Evolutionary conservation across 495 filamentous ascomycete species (phyloP).

Genomic region (Xylaria flabelliformis): DNA sequence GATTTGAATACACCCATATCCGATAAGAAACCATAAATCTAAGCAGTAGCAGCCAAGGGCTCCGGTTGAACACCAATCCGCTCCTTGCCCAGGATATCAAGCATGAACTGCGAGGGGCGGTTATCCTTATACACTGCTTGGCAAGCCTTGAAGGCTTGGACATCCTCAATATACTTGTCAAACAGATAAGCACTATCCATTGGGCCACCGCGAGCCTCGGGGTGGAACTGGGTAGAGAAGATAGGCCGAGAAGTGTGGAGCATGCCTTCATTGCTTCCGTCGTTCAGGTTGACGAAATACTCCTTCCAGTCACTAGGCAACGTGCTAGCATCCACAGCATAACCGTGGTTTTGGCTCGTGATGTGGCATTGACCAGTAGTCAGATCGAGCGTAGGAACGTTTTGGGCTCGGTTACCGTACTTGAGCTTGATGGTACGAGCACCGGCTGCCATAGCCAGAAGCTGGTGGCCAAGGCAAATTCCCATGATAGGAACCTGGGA

Average conservation of each 20-base stretch:
- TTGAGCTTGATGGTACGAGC: slow-evolving; percentile 91
- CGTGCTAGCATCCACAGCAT: slow-evolving; percentile 88
- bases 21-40: slow-evolving; percentile 16
- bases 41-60: slow-evolving; percentile 52
- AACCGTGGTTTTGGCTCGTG: slow-evolving; percentile 97
- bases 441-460: slow-evolving; percentile 81
- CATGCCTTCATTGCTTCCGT: slow-evolving; percentile 94
- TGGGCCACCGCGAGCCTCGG: slow-evolving; percentile 95
- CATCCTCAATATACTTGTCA: slow-evolving; percentile 91
- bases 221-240: slow-evolving; percentile 98
- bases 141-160: slow-evolving; percentile 83
- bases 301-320: slow-evolving; percentile 89
- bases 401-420: slow-evolving; percentile 97
- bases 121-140: slow-evolving; percentile 77
- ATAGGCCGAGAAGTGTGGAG: slow-evolving; percentile 96
- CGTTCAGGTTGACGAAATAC: slow-evolving; percentile 97
- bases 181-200: slow-evolving; percentile 94
- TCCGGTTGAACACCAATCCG: slow-evolving; percentile 85
- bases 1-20: slow-evolving; percentile 21
- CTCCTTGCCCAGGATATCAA: slow-evolving; percentile 91
- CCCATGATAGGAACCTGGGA: slow-evolving; percentile 94
- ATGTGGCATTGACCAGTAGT: slow-evolving; percentile 98
- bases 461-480: slow-evolving; percentile 94
- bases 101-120: slow-evolving; percentile 81
- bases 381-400: slow-evolving; percentile 93